Conservation (phyloP, 192 early-diverging fungal species). For the Coemansia sp. region DNA sequence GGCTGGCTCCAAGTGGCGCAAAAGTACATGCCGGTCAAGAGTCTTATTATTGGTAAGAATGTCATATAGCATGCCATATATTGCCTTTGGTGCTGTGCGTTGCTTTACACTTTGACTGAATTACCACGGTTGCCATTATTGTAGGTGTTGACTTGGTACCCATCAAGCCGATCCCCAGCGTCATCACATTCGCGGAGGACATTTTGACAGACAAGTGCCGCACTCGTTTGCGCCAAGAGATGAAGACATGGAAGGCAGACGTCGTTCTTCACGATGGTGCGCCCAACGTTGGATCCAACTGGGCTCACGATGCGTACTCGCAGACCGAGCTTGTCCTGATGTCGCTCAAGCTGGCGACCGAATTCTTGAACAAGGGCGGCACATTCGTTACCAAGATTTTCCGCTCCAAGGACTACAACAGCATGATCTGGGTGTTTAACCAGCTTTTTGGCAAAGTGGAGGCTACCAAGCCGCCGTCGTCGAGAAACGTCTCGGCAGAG, state of each 20-base stretch:
- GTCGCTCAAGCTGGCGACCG: slow-evolving; percentile 89
- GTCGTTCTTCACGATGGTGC: slow-evolving; percentile 99
- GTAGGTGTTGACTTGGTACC: slow-evolving; percentile 83
- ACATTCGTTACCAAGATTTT: slow-evolving; percentile 99
- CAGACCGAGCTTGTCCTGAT: slow-evolving; percentile 92
- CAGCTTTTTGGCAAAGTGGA: slow-evolving; percentile 95
- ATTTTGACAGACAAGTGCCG: slow-evolving; percentile 95
- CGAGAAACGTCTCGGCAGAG: slow-evolving; percentile 98
- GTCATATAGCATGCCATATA: neutral
- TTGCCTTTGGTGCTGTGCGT: neutral
- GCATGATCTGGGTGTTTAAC: slow-evolving; percentile 97
- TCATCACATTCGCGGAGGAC: slow-evolving; percentile 95
- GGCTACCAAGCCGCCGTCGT: slow-evolving; percentile 97
- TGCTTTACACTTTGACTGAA: slow-evolving; percentile 13
- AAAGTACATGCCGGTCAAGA: slow-evolving; percentile 98
- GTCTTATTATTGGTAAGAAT: slow-evolving; percentile 77
- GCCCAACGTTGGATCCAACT: slow-evolving; percentile 95
- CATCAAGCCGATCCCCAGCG: slow-evolving; percentile 94
- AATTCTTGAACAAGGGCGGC: slow-evolving; percentile 89
- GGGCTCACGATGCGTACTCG: slow-evolving; percentile 95
- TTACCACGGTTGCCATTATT: neutral
- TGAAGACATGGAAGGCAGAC: slow-evolving; percentile 99
- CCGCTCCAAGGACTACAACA: slow-evolving; percentile 99
- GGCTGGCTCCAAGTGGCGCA: slow-evolving; percentile 97
- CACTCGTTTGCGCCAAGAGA: slow-evolving; percentile 75